phyloP scores from a whole-genome alignment of 148 eudicot species.

The Arctostaphylos glauca region DNA sequence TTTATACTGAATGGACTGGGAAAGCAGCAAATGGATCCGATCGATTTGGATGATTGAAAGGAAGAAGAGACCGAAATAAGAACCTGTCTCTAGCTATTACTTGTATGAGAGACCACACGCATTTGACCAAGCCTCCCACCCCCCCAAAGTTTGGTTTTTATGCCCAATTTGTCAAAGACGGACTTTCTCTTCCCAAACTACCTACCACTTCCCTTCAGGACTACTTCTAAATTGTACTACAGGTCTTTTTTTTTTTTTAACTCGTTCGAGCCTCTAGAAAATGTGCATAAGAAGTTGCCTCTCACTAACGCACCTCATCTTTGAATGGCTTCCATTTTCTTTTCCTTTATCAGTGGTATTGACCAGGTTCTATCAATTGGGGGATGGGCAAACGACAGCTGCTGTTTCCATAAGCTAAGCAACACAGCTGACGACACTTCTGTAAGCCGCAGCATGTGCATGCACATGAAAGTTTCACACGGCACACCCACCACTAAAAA shows the following conservation, averaged over 20 bases:
- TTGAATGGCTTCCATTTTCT: neutral
- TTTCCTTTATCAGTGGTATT: too few relatives aligned
- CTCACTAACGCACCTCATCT: neutral
- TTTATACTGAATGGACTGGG: too few relatives aligned
- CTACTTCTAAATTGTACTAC: neutral
- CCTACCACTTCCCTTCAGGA: too few relatives aligned
- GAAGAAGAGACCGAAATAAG: neutral
- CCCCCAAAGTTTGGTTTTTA: neutral
- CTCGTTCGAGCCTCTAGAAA: neutral
- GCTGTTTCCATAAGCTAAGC: too few relatives aligned
- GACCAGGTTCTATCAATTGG: too few relatives aligned
- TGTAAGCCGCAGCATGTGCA: neutral
- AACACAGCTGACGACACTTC: too few relatives aligned
- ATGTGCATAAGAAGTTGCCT: neutral
- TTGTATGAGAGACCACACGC: slow-evolving; percentile 12
- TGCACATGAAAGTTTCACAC: neutral
- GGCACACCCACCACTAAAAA: neutral
- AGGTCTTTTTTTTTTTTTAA: neutral
- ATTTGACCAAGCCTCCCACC: slow-evolving; percentile 1
- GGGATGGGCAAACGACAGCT: neutral
- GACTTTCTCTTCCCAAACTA: neutral
- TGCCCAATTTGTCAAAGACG: neutral
- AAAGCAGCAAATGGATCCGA: too few relatives aligned
- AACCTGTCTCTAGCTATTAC: too few relatives aligned
- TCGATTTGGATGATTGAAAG: neutral